These are phyloP conservation scores for Rhodotorula sp. DNA, from an alignment of 1,284 basidiomycete species.

Conservation along the genomic window DNA sequence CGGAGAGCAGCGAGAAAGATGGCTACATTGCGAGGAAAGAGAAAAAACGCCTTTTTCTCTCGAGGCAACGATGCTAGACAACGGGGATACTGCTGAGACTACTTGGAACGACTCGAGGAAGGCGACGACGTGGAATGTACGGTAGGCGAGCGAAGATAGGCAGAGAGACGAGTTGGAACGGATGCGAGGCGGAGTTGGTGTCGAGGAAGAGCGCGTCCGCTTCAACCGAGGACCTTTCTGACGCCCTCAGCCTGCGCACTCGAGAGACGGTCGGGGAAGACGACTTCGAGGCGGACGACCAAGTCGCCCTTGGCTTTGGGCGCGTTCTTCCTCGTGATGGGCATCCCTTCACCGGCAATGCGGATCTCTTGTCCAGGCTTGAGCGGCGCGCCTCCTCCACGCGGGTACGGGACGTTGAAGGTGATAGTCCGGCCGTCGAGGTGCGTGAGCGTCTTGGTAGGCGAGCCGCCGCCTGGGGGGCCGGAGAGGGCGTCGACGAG, in stretches of 20 bases:
- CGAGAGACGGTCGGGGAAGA: conserved; percentile 75
- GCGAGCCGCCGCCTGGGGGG: conserved; percentile 46
- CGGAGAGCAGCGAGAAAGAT: too few species aligned
- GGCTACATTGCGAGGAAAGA: too few species aligned
- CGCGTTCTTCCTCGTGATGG: conserved; percentile 74
- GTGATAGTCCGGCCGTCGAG: conserved; percentile 76
- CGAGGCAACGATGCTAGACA: too few species aligned
- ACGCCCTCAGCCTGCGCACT: conserved; percentile 73
- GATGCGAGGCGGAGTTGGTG: too few species aligned
- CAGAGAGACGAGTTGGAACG: too few species aligned
- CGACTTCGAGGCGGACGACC: conserved; percentile 75
- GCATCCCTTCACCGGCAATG: conserved; percentile 77
- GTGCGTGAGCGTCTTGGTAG: conserved; percentile 45
- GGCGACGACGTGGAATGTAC: too few species aligned
- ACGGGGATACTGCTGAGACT: too few species aligned
- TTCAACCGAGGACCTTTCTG: conserved; percentile 60
- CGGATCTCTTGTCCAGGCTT: conserved; percentile 74
- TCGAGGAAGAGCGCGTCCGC: too few species aligned
- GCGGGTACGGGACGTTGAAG: conserved; percentile 60
- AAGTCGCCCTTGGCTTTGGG: conserved; percentile 76
- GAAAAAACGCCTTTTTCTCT: too few species aligned
- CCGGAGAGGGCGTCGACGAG: conserved; percentile 78
- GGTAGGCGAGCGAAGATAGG: too few species aligned
- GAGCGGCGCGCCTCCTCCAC: conserved; percentile 51
- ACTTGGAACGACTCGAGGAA: too few species aligned